Conservation (phyloP, 495 filamentous ascomycete genomes). For the Opeltia flavorubescens region DNA sequence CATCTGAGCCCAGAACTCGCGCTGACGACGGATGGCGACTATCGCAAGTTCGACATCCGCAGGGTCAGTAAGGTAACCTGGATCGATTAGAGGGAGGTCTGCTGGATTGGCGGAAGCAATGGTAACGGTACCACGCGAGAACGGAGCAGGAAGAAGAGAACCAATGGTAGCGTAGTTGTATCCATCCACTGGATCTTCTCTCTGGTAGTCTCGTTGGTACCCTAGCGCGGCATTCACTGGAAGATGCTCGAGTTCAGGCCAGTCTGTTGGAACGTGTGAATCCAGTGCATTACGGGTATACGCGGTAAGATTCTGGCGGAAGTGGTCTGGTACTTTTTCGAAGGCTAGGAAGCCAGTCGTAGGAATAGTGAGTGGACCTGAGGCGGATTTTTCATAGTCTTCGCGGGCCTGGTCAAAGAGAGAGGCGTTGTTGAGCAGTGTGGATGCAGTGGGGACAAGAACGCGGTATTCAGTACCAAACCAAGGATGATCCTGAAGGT, state of each 20-base stretch:
- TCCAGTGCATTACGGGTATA: conserved; percentile 14
- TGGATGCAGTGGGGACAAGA: conserved; percentile 12
- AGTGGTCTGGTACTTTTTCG: conserved; percentile 24
- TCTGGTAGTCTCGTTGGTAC: conserved; percentile 5
- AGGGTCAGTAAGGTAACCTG: conserved; percentile 37
- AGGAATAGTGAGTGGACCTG: conserved; percentile 30
- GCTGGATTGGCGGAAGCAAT: conserved; percentile 27
- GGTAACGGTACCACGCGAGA: conserved; percentile 40
- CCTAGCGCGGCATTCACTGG: conserved; percentile 13
- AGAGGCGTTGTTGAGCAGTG: not conserved
- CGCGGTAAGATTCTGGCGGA: conserved; percentile 5
- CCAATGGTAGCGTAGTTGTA: conserved; percentile 31
- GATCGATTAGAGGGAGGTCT: conserved; percentile 39
- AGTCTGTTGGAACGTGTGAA: conserved; percentile 32
- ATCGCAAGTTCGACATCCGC: conserved; percentile 41
- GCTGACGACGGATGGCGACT: conserved; percentile 36
- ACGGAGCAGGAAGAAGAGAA: conserved; percentile 25
- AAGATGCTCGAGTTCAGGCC: conserved; percentile 42
- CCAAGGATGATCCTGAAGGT: conserved; percentile 33
- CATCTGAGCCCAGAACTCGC: conserved; percentile 27
- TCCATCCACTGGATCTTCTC: conserved; percentile 22
- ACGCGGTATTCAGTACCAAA: conserved; percentile 17
- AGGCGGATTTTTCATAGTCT: not conserved
- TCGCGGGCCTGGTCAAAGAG: not conserved
- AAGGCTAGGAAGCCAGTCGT: conserved; percentile 32